These are phyloP conservation scores for Rubia peregrina DNA, from an alignment of 305 asterid species.

Conservation along the genomic window DNA sequence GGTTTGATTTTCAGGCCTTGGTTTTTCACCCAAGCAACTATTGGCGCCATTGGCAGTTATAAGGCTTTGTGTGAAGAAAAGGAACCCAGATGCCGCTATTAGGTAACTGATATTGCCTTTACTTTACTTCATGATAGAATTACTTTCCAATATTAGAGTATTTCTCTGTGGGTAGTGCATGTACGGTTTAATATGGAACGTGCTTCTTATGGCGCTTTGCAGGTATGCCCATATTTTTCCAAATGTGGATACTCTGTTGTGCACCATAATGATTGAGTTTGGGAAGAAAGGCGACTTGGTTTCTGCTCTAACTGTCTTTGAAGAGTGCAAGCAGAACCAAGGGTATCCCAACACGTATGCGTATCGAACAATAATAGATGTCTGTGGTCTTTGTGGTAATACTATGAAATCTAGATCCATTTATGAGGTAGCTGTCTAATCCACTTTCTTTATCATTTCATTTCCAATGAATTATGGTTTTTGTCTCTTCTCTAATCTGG, in stretches of 20 bases:
- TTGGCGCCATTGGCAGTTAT: constrained; percentile 55
- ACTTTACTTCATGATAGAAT: not conserved
- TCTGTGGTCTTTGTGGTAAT: constrained; percentile 90
- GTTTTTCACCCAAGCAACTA: constrained; percentile 44
- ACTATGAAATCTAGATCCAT: constrained; percentile 69
- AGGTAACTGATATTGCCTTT: constrained; percentile 33
- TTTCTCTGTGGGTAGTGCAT: not conserved
- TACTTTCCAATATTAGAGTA: not conserved
- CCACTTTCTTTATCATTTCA: not conserved
- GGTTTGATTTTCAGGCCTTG: constrained; percentile 48
- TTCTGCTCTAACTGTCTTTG: constrained; percentile 69
- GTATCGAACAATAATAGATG: constrained; percentile 84
- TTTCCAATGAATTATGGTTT: not conserved
- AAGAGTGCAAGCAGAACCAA: constrained; percentile 47
- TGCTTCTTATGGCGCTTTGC: constrained; percentile 19
- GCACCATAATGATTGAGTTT: constrained; percentile 68
- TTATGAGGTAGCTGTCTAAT: constrained; percentile 51
- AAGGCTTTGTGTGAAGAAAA: constrained; percentile 50
- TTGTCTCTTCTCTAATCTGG: not conserved
- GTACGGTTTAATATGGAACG: not conserved
- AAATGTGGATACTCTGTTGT: constrained; percentile 48
- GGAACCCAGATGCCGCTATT: constrained; percentile 60
- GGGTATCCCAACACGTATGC: constrained; percentile 64
- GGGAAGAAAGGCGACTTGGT: constrained; percentile 74
- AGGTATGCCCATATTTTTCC: constrained; percentile 63